A percentile compares a stretch with the other conserved stretches of the same genome.
phyloP scores from a whole-genome alignment of 2,329 filamentous ascomycete genomes.

The Aspergillus novofumigatus region DNA sequence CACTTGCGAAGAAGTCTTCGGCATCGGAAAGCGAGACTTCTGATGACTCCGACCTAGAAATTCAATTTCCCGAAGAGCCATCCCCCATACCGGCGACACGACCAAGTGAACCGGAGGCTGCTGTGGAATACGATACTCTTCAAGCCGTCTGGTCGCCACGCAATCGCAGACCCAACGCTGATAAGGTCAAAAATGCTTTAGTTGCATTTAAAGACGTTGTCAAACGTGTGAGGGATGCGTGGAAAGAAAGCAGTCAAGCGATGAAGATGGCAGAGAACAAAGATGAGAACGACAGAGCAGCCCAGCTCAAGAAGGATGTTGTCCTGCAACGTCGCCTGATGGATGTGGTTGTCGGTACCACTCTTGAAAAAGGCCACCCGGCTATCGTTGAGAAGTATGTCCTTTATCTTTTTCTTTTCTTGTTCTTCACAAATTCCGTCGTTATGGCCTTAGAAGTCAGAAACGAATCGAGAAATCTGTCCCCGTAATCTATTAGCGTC shows the following conservation, averaged over 20 bases:
- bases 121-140: constrained; percentile 56
- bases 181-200: constrained; percentile 53
- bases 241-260: constrained; percentile 55
- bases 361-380: constrained; percentile 43
- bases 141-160: constrained; percentile 59
- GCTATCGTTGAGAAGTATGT: constrained; percentile 50
- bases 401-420: constrained; percentile 14
- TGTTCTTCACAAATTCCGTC: constrained; percentile 22
- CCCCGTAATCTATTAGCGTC: constrained; percentile 33
- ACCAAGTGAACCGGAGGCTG: constrained; percentile 50
- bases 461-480: constrained; percentile 32
- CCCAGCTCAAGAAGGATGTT: constrained; percentile 54
- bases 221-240: constrained; percentile 56
- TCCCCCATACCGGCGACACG: constrained; percentile 53
- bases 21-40: constrained; percentile 48
- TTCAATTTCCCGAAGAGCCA: constrained; percentile 49
- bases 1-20: constrained; percentile 33
- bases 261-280: constrained; percentile 57
- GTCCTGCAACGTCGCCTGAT: constrained; percentile 55
- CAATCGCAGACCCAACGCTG: constrained; percentile 46
- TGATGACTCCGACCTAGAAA: constrained; percentile 49
- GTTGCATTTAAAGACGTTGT: constrained; percentile 57
- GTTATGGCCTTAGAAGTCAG: constrained; percentile 31
- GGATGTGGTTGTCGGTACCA: constrained; percentile 46
- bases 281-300: constrained; percentile 51